A percentile compares a stretch with the other conserved stretches of the same genome.
phyloP scores from a whole-genome alignment of 352 stramenopile species.

The Phytopythium ostracodes region DNA sequence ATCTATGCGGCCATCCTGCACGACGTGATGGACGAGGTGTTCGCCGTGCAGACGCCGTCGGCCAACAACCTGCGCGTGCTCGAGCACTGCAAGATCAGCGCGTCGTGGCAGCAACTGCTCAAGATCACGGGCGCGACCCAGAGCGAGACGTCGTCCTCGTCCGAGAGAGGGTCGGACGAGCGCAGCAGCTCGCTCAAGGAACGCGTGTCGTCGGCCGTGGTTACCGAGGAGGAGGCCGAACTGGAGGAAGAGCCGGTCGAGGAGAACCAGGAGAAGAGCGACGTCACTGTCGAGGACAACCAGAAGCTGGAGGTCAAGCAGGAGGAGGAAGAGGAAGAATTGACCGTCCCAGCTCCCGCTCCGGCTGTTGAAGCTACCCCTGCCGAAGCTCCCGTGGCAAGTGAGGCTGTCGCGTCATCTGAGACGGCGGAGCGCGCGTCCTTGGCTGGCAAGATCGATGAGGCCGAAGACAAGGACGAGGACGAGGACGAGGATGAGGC shows the following conservation, averaged over 20 bases:
- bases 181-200: slow-evolving; percentile 28
- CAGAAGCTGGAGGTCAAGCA: neutral
- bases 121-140: slow-evolving; percentile 4
- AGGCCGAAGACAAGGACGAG: too few relatives aligned
- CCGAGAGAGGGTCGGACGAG: slow-evolving; percentile 28
- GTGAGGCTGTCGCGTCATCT: neutral
- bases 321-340: neutral
- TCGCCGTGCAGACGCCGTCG: slow-evolving; percentile 49
- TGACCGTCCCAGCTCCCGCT: neutral
- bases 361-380: neutral
- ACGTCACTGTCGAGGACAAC: neutral
- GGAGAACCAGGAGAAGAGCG: neutral
- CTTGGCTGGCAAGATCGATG: neutral
- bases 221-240: slow-evolving; percentile 9
- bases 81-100: slow-evolving; percentile 64
- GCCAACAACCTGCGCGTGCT: slow-evolving; percentile 70
- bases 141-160: slow-evolving; percentile 12
- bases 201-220: slow-evolving; percentile 9
- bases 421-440: neutral
- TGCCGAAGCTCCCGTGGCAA: neutral
- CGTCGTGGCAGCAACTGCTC: slow-evolving; percentile 52
- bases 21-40: slow-evolving; percentile 73
- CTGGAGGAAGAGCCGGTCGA: slow-evolving; percentile 1
- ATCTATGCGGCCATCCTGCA: slow-evolving; percentile 78
- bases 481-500: neutral